A percentile compares a stretch with the other conserved stretches of the same genome.
These are phyloP conservation scores for Psilocybe mexicana DNA, from an alignment of 1,284 basidiomycete species.

Conservation along the genomic window DNA sequence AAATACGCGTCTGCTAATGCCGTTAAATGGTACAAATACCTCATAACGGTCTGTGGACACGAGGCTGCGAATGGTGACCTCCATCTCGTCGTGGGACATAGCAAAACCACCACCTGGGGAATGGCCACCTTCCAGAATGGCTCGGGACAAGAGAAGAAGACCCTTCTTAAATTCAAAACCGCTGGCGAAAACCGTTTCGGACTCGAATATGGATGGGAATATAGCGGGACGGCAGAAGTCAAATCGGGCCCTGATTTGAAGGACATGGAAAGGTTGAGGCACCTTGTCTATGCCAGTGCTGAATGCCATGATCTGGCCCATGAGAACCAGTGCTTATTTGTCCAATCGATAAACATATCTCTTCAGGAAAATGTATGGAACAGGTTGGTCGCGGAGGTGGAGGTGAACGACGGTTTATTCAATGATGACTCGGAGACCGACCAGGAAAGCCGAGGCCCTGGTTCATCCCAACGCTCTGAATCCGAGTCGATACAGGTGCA, in stretches of 20 bases:
- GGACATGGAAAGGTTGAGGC: conserved; percentile 9
- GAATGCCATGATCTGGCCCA: not conserved
- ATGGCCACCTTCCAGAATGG: conserved; percentile 19
- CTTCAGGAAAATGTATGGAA: conserved; percentile 14
- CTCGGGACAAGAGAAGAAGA: not conserved
- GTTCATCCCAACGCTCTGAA: not conserved
- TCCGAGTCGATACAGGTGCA: not conserved
- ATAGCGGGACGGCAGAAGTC: conserved; percentile 3
- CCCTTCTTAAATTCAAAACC: conserved; percentile 6
- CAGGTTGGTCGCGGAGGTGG: not conserved
- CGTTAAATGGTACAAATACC: conserved; percentile 26
- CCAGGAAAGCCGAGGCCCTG: not conserved
- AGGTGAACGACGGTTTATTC: not conserved
- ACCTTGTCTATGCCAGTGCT: not conserved
- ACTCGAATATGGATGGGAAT: conserved; percentile 15
- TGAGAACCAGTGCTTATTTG: conserved; percentile 19
- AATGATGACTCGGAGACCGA: not conserved
- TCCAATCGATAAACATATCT: conserved; percentile 14
- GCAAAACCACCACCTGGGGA: conserved; percentile 26
- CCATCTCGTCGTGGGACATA: conserved; percentile 26
- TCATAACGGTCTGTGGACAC: conserved; percentile 9
- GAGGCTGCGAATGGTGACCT: conserved; percentile 23
- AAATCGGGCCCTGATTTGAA: conserved; percentile 10
- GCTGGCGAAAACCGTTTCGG: not conserved
- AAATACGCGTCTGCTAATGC: conserved; percentile 20